Evolutionary conservation across 345 rosid genomes (phyloP).

Genomic region (Eucalyptus regnans): DNA sequence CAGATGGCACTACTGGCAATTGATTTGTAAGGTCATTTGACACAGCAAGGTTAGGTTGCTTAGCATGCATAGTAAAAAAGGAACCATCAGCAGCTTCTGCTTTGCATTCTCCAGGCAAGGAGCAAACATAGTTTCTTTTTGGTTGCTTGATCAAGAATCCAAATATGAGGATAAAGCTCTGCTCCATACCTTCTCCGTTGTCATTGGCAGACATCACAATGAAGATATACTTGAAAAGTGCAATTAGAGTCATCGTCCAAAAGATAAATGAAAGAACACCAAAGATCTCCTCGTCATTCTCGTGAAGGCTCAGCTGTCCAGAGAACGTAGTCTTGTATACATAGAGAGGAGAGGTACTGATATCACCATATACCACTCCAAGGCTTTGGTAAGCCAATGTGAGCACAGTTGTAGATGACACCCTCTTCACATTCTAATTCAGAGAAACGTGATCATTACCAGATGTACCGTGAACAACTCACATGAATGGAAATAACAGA

Average conservation of each 20-base stretch:
- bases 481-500: not conserved
- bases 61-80: not conserved
- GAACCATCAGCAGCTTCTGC: not conserved
- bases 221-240: conserved; percentile 61
- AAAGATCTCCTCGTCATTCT: conserved; percentile 63
- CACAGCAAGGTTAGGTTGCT: not conserved
- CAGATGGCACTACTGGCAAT: not conserved
- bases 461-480: not conserved
- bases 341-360: conserved; percentile 79
- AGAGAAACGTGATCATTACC: not conserved
- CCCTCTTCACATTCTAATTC: conserved; percentile 47
- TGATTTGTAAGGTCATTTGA: not conserved
- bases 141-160: not conserved
- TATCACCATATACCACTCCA: conserved; percentile 83
- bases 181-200: conserved; percentile 73
- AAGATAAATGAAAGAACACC: conserved; percentile 84
- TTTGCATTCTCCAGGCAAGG: not conserved
- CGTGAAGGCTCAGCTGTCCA: conserved; percentile 63
- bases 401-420: conserved; percentile 35
- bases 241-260: conserved; percentile 80
- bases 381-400: conserved; percentile 86
- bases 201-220: conserved; percentile 68
- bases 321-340: conserved; percentile 77
- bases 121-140: not conserved
- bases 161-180: not conserved